Evolutionary conservation across 768 basidiomycete genomes (phyloP).

Genomic region (Termitomyces sp.): DNA sequence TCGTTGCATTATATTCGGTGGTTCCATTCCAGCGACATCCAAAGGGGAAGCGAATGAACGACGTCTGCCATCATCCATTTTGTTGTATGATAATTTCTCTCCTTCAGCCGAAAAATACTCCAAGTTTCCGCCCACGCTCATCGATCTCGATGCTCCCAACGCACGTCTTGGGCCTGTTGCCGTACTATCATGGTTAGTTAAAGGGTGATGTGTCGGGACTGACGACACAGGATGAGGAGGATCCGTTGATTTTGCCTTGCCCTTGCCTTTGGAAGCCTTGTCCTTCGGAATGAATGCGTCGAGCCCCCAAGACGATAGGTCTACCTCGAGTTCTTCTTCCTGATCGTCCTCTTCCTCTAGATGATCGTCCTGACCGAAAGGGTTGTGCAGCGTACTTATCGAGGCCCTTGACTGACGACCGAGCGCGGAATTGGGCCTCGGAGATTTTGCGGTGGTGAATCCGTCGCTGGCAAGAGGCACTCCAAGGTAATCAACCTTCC

Average conservation of each 20-base stretch:
- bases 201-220: slow-evolving; percentile 37
- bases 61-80: slow-evolving; percentile 32
- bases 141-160: slow-evolving; percentile 45
- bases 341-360: slow-evolving; percentile 42
- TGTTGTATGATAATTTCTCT: slow-evolving; percentile 20
- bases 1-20: slow-evolving; percentile 35
- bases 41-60: slow-evolving; percentile 55
- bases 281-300: slow-evolving; percentile 72
- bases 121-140: slow-evolving; percentile 59
- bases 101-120: slow-evolving; percentile 34
- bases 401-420: slow-evolving; percentile 50
- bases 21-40: slow-evolving; percentile 44
- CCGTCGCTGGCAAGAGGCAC: slow-evolving; percentile 59
- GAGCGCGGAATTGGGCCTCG: slow-evolving; percentile 46
- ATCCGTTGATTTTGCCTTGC: slow-evolving; percentile 29
- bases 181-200: slow-evolving; percentile 33
- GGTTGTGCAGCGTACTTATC: slow-evolving; percentile 62
- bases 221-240: slow-evolving; percentile 36
- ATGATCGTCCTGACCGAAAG: slow-evolving; percentile 62
- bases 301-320: slow-evolving; percentile 80
- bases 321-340: slow-evolving; percentile 62
- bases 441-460: slow-evolving; percentile 31
- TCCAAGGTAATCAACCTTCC: slow-evolving; percentile 64
- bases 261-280: slow-evolving; percentile 39
- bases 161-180: slow-evolving; percentile 27